phyloP scores from a whole-genome alignment of 768 basidiomycete genomes.

The Rhizopogon vesiculosus region DNA sequence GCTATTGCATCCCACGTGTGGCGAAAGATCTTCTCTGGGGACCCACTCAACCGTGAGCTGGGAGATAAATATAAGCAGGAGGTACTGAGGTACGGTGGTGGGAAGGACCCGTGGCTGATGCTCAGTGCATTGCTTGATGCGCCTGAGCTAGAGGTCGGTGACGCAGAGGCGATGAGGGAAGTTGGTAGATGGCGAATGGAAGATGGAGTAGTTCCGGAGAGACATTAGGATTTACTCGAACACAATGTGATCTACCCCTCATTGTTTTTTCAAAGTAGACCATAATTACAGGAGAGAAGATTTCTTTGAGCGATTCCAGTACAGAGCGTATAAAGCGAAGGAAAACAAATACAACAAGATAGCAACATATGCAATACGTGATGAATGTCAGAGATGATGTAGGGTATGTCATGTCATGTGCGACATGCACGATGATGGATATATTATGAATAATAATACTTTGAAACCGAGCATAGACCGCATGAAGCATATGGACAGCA shows the following conservation, averaged over 20 bases:
- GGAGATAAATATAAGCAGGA: conserved; percentile 82
- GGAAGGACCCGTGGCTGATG: conserved; percentile 93
- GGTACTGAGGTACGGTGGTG: conserved; percentile 79
- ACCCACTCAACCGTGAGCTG: conserved; percentile 64
- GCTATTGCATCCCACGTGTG: conserved; percentile 95
- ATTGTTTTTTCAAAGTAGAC: background rate
- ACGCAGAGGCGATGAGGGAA: conserved; percentile 78
- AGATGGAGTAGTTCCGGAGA: conserved; percentile 57
- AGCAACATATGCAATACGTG: background rate
- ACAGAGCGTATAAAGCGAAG: background rate
- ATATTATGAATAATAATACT: conserved; percentile 17
- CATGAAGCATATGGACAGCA: background rate
- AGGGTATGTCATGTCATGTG: conserved; percentile 1
- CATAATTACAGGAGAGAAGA: background rate
- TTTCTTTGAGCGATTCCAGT: background rate
- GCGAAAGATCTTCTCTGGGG: conserved; percentile 61
- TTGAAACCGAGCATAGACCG: background rate
- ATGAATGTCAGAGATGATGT: background rate
- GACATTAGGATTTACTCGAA: conserved; percentile 42
- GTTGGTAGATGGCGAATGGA: conserved; percentile 89
- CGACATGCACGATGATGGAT: background rate
- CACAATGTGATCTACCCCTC: background rate
- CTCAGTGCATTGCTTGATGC: conserved; percentile 64
- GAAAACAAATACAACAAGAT: background rate
- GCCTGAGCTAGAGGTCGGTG: conserved; percentile 65